Evolutionary conservation across 2,329 filamentous ascomycete genomes (phyloP).

Genomic region (Microdochium trichocladiopsis): DNA sequence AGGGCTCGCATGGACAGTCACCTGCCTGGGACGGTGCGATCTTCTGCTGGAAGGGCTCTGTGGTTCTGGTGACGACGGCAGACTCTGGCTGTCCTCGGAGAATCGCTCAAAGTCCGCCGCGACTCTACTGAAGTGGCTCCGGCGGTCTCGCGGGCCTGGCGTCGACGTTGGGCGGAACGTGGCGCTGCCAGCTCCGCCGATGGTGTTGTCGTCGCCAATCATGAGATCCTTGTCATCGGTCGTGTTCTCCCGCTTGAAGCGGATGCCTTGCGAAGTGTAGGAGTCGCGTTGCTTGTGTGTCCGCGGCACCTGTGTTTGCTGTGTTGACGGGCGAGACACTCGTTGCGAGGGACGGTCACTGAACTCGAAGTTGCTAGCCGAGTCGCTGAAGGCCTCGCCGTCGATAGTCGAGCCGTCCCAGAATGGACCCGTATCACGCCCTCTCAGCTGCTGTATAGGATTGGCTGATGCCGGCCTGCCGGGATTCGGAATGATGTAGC

Average conservation of each 20-base stretch:
- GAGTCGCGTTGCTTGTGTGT: conserved; percentile 13
- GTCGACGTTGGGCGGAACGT: background rate
- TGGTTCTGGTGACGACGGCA: background rate
- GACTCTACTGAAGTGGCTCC: background rate
- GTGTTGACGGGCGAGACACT: conserved; percentile 2
- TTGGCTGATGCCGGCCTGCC: conserved; percentile 14
- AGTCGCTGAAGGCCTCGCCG: conserved; percentile 23
- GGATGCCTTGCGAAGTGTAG: conserved; percentile 13
- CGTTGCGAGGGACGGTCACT: conserved; percentile 13
- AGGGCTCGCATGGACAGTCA: background rate
- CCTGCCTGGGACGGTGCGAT: background rate
- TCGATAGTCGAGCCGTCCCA: conserved; percentile 25
- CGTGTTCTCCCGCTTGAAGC: conserved; percentile 9
- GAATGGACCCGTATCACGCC: conserved; percentile 12
- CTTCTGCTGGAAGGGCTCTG: background rate
- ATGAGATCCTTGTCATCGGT: background rate
- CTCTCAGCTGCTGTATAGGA: conserved; percentile 11
- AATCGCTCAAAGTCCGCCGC: background rate
- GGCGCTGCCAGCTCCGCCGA: background rate
- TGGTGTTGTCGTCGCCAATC: background rate
- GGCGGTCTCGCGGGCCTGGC: background rate
- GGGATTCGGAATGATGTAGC: conserved; percentile 2
- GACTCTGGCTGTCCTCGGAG: background rate
- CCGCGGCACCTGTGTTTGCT: conserved; percentile 2
- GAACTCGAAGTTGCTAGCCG: conserved; percentile 20